Percentiles rank a stretch among this genome's conserved stretches.
These are phyloP conservation scores for Pseudopyricularia cyperi DNA, from an alignment of 2,329 filamentous ascomycete species.

Conservation along the genomic window DNA sequence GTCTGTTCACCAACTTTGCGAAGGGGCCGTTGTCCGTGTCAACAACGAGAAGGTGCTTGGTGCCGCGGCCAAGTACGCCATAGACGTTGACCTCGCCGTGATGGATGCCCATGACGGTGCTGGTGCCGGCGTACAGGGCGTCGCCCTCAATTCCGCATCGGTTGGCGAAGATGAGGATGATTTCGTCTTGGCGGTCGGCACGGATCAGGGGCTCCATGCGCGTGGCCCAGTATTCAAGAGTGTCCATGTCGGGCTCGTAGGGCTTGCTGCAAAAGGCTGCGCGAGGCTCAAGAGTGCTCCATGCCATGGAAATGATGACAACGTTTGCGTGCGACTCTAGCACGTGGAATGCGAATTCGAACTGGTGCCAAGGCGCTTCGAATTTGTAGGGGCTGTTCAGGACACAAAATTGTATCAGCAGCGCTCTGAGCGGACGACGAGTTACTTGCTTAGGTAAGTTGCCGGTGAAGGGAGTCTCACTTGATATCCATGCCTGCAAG, in stretches of 20 bases:
- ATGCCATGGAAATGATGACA: constrained; percentile 65
- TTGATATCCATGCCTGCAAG: constrained; percentile 45
- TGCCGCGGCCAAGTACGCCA: constrained; percentile 56
- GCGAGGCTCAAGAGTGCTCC: constrained; percentile 49
- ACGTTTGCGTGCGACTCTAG: constrained; percentile 43
- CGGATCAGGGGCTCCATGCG: constrained; percentile 54
- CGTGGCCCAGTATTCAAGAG: constrained; percentile 62
- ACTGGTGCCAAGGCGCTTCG: constrained; percentile 33
- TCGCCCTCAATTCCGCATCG: constrained; percentile 53
- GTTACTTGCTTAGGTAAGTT: background rate
- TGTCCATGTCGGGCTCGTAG: constrained; percentile 56
- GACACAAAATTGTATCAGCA: background rate
- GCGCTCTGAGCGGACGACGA: background rate
- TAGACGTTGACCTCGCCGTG: constrained; percentile 55
- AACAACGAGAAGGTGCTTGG: constrained; percentile 55
- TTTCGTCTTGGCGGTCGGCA: constrained; percentile 36
- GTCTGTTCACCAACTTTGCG: constrained; percentile 26
- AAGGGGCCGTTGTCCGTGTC: constrained; percentile 39
- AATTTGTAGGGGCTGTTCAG: constrained; percentile 32
- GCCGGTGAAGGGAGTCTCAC: constrained; percentile 19
- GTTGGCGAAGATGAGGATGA: constrained; percentile 60
- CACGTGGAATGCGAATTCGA: constrained; percentile 42
- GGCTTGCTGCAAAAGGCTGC: constrained; percentile 31
- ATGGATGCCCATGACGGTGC: constrained; percentile 54
- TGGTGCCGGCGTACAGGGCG: constrained; percentile 61